Evolutionary conservation across 129 eudicot genomes (phyloP).

Genomic region (Artemisia annua): DNA sequence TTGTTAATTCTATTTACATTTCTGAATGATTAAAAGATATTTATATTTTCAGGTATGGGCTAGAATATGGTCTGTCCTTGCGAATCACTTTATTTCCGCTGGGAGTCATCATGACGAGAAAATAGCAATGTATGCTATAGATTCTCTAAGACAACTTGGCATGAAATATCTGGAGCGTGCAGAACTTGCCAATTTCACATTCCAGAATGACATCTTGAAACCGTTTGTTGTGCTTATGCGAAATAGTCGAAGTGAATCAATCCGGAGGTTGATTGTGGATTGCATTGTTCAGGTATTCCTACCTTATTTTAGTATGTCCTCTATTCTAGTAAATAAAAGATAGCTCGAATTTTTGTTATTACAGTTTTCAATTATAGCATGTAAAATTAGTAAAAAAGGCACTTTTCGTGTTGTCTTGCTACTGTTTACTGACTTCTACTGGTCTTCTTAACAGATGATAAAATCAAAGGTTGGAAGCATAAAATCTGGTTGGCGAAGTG

Average conservation of each 20-base stretch:
- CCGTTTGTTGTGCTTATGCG: conserved; percentile 95
- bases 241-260: conserved; percentile 73
- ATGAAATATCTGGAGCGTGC: conserved; percentile 97
- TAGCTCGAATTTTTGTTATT: not conserved
- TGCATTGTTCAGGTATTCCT: conserved; percentile 89
- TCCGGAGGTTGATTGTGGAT: conserved; percentile 85
- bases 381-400: not conserved
- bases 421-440: conserved; percentile 15
- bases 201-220: conserved; percentile 92
- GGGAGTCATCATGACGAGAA: conserved; percentile 98
- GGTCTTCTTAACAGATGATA: conserved; percentile 60
- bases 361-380: not conserved
- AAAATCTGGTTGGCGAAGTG: conserved; percentile 98
- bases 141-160: conserved; percentile 91
- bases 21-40: conserved; percentile 20
- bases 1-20: not conserved
- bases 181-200: conserved; percentile 92
- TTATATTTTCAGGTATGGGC: conserved; percentile 88
- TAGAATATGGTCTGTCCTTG: conserved; percentile 94
- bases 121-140: conserved; percentile 98
- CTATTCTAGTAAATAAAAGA: not conserved
- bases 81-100: conserved; percentile 85
- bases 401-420: not conserved
- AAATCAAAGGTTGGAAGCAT: conserved; percentile 96
- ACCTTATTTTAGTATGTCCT: conserved; percentile 8